A percentile compares a stretch with the other conserved stretches of the same genome.
Evolutionary conservation across 805 yeast genomes (phyloP).

Genomic region (Kluyveromyces siamensis): DNA sequence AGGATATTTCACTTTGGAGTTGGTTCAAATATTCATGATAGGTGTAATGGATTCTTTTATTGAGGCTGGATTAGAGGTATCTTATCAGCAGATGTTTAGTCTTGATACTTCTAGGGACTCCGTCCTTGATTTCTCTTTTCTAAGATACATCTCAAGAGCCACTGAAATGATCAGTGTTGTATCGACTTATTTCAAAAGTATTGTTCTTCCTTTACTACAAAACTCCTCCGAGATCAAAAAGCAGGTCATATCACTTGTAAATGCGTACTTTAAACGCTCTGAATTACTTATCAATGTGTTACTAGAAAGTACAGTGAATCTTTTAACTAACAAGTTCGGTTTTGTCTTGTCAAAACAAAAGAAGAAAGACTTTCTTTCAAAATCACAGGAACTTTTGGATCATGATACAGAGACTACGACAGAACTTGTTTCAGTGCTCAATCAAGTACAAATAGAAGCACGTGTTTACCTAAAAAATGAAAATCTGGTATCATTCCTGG

Average conservation of each 20-base stretch:
- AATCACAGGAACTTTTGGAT: constrained; percentile 35
- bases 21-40: constrained; percentile 56
- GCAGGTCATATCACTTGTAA: constrained; percentile 52
- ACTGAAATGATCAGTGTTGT: constrained; percentile 56
- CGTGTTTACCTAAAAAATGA: constrained; percentile 31
- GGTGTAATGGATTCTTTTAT: constrained; percentile 70
- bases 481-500: constrained; percentile 44
- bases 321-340: constrained; percentile 43
- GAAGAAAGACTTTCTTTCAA: constrained; percentile 56
- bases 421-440: constrained; percentile 46
- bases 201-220: constrained; percentile 65
- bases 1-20: constrained; percentile 52
- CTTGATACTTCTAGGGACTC: constrained; percentile 24
- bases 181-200: constrained; percentile 64
- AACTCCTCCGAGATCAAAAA: constrained; percentile 49
- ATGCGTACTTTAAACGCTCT: constrained; percentile 47
- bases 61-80: constrained; percentile 64
- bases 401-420: constrained; percentile 69
- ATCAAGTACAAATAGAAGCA: constrained; percentile 25
- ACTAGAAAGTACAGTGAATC: constrained; percentile 46
- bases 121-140: constrained; percentile 36
- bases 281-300: constrained; percentile 61
- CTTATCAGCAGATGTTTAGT: constrained; percentile 40
- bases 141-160: constrained; percentile 42
- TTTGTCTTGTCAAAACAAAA: constrained; percentile 55